Evolutionary conservation across 768 basidiomycete genomes (phyloP), one percentile per base, ranked within the genome.

Genomic region (Tylopilus felleus): DNA sequence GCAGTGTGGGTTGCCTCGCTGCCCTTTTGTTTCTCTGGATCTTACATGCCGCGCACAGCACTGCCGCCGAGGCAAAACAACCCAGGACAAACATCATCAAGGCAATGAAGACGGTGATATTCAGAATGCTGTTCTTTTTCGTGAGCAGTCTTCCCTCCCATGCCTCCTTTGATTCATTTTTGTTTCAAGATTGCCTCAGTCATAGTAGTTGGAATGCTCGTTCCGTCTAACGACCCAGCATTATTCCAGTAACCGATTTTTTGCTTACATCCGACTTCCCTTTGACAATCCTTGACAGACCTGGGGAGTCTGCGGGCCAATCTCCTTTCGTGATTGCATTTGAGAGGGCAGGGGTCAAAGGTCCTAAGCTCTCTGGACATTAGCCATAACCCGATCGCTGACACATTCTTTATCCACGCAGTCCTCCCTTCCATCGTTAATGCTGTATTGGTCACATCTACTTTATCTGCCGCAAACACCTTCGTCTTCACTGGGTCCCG

Each of bases 311-410:
- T 19, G 90, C 90, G 17, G 82, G 85, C 1, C 68, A 85, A 48
- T 91, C 89, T 4, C 92, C 92, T 3, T 95, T 90, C 70, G 91
- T 93, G 53, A 86, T 93, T 57, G 91, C 90, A n/a, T 84, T 93
- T 59, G 77, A 72, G 44, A 77, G 79, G 40, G 85, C 88, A 1
- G 87, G 31, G 90, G 80, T 91, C 65, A 83, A 80, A 73, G 82
- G 79, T 79, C 36, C 5, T 60, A 23, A 12, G 6, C 16, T 9
- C 13, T 33, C 10, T 3, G 31, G 13, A 33, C 31, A 33, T 33
- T 10, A 8, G 31, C 8, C 31, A 8, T 33, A 13, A n/a, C 13
- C 13, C 13, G 31, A 33, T 33, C 31, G 9, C 31, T 33, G 6
- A 33, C 13, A 3, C 4, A 13, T 13, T 33, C 31, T n/a, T n/a